Percentiles rank a stretch among this genome's conserved stretches.
phyloP scores from a whole-genome alignment of 257 asterid genomes.

The Solanum sitiens region DNA sequence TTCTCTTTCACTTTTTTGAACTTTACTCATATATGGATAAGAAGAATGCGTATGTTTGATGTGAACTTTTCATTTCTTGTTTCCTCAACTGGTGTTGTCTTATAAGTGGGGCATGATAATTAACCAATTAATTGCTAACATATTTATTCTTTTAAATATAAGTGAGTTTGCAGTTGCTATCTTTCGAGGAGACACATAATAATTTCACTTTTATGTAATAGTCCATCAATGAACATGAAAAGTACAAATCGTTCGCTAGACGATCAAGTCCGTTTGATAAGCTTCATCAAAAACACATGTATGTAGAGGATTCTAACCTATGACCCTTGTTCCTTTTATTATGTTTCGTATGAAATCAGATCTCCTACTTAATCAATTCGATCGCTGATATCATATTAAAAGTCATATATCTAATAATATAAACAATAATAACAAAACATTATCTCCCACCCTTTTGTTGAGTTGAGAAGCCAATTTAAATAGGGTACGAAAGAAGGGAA shows the following conservation, averaged over 20 bases:
- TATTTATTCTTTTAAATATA: not conserved
- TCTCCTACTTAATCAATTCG: not conserved
- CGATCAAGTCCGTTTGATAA: not conserved
- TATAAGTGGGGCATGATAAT: not conserved
- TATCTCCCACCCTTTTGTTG: not conserved
- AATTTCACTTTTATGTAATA: not conserved
- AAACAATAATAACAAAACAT: not conserved
- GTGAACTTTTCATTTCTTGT: not conserved
- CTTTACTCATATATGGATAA: not conserved
- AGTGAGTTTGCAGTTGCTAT: not conserved
- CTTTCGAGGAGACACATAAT: rapidly evolving
- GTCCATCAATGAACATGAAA: too few species aligned
- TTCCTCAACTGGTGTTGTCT: not conserved
- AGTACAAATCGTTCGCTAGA: not conserved
- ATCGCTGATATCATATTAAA: rapidly evolving
- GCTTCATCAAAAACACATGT: too few species aligned
- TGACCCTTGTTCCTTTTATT: not conserved
- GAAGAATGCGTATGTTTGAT: not conserved
- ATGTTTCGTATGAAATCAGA: rapidly evolving
- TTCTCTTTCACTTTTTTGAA: not conserved
- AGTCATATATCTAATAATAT: not conserved
- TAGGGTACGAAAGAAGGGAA: not conserved
- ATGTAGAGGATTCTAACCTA: too few species aligned
- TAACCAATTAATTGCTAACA: not conserved
- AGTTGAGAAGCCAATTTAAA: not conserved